Base-by-base conservation (phyloP, 2,329 filamentous ascomycete species). In the Corniculantispora saksenae region DNA sequence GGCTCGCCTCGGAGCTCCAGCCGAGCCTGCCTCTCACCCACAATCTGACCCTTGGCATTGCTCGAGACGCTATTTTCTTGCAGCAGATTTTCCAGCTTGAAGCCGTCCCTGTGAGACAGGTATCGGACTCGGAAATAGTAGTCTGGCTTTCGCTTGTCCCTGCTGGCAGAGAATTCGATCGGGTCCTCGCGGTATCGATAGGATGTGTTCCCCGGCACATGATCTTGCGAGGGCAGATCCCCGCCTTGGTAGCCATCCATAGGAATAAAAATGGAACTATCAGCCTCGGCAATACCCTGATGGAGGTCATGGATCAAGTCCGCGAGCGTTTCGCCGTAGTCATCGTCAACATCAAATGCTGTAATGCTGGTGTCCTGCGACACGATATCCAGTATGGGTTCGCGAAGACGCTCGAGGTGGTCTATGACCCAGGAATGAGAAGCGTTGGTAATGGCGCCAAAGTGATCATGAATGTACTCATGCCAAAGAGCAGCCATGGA, bases 241-340 rank as follows among this genome's bases (percentile, higher is more conserved):
- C 68, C 67, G 15, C 73, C 73, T 15, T 69, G 68, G 25, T 75
- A 75, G 0, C 73, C 73, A n/a, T 75, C 72, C 17, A 68, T 72
- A 4, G 73, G 70, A 13, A 75, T 29, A 35, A 70, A 71, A 4
- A 75, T 72, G 5, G 47, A 66, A 12, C 60, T 72, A 38, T 75
- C 72, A 0, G 73, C 71, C 0, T 71, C 65, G 0, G 69, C 51
- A 0, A 61, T 57, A 17, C 71, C 73, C 40, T 71, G 68, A 0
- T 47, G 17, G 0, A 75, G 61, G 21, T 75, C 72, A 3, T 73
- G 69, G 0, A 73, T 57, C 54, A 66, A 72, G 64, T 73, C 65
- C 8, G 67, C 66, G 1, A 75, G 32, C 5, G 61, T 32, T 67
- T 58, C 67, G 38, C 74, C 69, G 5, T 66, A 58, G 0, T 64